Evolutionary conservation across 257 asterid genomes (phyloP).

Genomic region (Gentiana macrophylla): DNA sequence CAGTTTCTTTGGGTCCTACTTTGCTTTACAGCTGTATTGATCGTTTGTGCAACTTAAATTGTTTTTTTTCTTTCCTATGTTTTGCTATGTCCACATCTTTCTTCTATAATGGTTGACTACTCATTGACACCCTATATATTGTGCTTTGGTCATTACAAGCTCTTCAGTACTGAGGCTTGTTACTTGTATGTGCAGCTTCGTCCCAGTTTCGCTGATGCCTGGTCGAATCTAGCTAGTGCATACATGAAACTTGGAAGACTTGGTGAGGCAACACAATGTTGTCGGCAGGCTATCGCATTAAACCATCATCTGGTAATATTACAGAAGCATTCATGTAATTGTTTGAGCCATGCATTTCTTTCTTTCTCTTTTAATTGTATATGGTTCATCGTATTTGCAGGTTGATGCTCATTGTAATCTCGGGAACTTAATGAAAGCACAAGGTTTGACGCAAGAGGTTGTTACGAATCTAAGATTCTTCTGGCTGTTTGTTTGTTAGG

Average conservation of each 20-base stretch:
- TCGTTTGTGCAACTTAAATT: no score
- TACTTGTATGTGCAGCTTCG: conserved; percentile 63
- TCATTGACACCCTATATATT: not conserved
- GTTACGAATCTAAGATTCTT: not conserved
- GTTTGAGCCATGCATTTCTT: not conserved
- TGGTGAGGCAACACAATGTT: conserved; percentile 94
- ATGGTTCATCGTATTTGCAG: conserved; percentile 25
- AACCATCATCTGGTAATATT: conserved; percentile 69
- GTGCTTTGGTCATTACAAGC: not conserved
- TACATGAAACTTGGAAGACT: conserved; percentile 94
- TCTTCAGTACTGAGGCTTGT: not conserved
- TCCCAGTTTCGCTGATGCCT: conserved; percentile 97
- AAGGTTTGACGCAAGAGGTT: conserved; percentile 93
- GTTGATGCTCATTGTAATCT: conserved; percentile 99
- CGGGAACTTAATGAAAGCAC: conserved; percentile 98
- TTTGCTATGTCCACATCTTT: no score
- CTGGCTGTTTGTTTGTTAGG: no score
- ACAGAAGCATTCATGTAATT: no score
- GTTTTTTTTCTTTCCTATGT: no score
- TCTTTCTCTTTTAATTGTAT: conserved; percentile 3
- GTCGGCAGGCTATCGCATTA: conserved; percentile 97
- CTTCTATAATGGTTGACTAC: not conserved
- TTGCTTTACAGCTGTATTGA: no score
- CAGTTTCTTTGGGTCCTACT: no score
- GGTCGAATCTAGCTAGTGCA: conserved; percentile 99